Conservation (phyloP, 179 eudicot genomes). For the Vitellaria paradoxa region DNA sequence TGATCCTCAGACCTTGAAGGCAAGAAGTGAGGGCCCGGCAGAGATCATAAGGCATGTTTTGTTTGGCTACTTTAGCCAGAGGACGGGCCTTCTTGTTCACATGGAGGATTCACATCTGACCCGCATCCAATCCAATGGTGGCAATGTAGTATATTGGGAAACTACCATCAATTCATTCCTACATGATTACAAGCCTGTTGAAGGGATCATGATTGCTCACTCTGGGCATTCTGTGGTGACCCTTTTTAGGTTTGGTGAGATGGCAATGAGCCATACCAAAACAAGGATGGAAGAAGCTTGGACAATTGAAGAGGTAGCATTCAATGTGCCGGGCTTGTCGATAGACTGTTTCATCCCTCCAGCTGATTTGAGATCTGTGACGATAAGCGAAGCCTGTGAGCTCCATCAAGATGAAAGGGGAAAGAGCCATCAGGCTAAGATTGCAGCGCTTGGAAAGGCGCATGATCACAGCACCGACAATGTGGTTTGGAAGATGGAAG, state of each 20-base stretch:
- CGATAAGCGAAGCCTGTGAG: slow-evolving; percentile 61
- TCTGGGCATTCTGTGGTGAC: slow-evolving; percentile 91
- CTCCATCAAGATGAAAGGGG: slow-evolving; percentile 62
- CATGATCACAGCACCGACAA: slow-evolving; percentile 31
- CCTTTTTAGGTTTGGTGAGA: slow-evolving; percentile 87
- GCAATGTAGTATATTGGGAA: slow-evolving; percentile 94
- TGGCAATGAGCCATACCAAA: slow-evolving; percentile 97
- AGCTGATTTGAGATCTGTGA: slow-evolving; percentile 65
- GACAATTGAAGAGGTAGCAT: slow-evolving; percentile 96
- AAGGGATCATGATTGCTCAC: slow-evolving; percentile 94
- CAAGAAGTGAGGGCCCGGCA: slow-evolving; percentile 93
- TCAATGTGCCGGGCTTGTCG: slow-evolving; percentile 85
- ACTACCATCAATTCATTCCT: slow-evolving; percentile 87
- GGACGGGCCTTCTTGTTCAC: slow-evolving; percentile 82
- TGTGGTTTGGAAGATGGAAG: slow-evolving; percentile 62
- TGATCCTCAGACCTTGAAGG: slow-evolving; percentile 76
- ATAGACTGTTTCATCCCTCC: slow-evolving; percentile 93
- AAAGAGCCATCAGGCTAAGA: slow-evolving; percentile 60
- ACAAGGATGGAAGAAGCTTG: slow-evolving; percentile 97
- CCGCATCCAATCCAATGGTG: slow-evolving; percentile 83
- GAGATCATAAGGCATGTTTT: slow-evolving; percentile 90
- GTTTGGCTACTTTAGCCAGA: slow-evolving; percentile 94
- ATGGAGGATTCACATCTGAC: slow-evolving; percentile 97
- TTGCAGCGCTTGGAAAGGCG: slow-evolving; percentile 54
- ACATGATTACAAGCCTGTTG: slow-evolving; percentile 82